Base-by-base conservation (phyloP, 1,139 yeast genomes). In the Geotrichum siamense region DNA sequence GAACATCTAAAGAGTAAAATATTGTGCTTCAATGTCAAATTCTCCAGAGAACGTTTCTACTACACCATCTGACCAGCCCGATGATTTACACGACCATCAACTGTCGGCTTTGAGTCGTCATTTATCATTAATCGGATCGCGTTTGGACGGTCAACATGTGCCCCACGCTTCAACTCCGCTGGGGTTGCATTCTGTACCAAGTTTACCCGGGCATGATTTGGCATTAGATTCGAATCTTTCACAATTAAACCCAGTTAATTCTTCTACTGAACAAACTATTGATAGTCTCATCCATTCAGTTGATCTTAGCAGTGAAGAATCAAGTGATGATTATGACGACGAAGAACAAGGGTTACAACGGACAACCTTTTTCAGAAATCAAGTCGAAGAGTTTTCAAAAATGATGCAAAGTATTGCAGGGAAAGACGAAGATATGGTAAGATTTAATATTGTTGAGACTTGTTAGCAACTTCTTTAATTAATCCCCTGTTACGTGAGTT, bases 41-140 rank as follows among this genome's bases (percentile, higher is more conserved):
- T 17, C 34, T 4, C 34, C 4, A 5, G 12, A 10, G 3, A 17
- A 30, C 9, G 21, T 8, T 4, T 16, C 34, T 16, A 5, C 21
- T 5, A 15, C 34, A 12, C 21, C 34, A 10, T 16, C 34, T 17
- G 5, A 21, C 8, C 15, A 8, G 5, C 12, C 31, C 15, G 15
- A 13, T 15, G 34, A 30, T 16, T 15, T 21, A 5, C n/a, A 6
- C 5, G 26, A 33, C 3, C 16, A 33, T 4, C 37, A 12, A n/a
- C n/a, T n/a, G n/a, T n/a, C n/a, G n/a, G n/a, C 37, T 6, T 16
- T 33, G 16, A 33, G 37, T 26, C 37, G 37, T 33, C 37, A 33
- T 8, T 26, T 33, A n/a, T n/a, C 15, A 12, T 21, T 12, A 13
- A 33, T 33, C 10, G 27, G 37, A 4, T 4, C 37, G 9, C 37